phyloP scores from a whole-genome alignment of 352 stramenopile genomes.

The Blastocystis hominis region DNA sequence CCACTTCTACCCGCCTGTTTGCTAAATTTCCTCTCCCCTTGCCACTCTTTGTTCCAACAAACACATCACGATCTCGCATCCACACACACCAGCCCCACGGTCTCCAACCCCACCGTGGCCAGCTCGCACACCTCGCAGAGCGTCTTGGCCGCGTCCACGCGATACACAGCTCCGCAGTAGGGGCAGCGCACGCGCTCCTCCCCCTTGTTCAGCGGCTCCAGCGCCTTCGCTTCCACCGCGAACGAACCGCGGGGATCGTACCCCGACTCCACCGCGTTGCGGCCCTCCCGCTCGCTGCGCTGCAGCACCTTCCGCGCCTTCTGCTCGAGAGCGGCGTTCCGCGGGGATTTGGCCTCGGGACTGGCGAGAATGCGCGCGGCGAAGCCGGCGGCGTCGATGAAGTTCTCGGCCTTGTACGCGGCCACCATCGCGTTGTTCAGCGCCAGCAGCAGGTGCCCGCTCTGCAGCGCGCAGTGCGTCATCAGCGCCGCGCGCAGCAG shows the following conservation, averaged over 20 bases:
- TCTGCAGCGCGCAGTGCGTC: conserved; percentile 95
- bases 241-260: conserved; percentile 94
- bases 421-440: conserved; percentile 97
- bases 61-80: conserved; percentile 1
- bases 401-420: conserved; percentile 98
- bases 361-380: conserved; percentile 93
- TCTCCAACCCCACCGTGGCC: conserved; percentile 73
- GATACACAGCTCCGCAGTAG: conserved; percentile 85
- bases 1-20: too few species aligned
- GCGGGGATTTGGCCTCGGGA: conserved; percentile 85
- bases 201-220: conserved; percentile 87
- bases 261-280: conserved; percentile 90
- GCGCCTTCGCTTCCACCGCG: conserved; percentile 80
- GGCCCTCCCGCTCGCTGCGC: conserved; percentile 92
- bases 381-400: conserved; percentile 93
- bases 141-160: conserved; percentile 72
- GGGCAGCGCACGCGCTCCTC: conserved; percentile 78
- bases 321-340: conserved; percentile 80
- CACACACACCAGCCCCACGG: conserved; percentile 52
- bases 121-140: conserved; percentile 84
- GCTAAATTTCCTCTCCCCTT: too few species aligned
- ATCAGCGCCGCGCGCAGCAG: conserved; percentile 96
- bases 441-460: conserved; percentile 88
- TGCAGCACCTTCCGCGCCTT: conserved; percentile 92
- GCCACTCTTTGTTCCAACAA: background rate